Percentiles rank a stretch among this genome's conserved stretches.
phyloP scores from a whole-genome alignment of 352 stramenopile species.

The Pythium guiyangense region DNA sequence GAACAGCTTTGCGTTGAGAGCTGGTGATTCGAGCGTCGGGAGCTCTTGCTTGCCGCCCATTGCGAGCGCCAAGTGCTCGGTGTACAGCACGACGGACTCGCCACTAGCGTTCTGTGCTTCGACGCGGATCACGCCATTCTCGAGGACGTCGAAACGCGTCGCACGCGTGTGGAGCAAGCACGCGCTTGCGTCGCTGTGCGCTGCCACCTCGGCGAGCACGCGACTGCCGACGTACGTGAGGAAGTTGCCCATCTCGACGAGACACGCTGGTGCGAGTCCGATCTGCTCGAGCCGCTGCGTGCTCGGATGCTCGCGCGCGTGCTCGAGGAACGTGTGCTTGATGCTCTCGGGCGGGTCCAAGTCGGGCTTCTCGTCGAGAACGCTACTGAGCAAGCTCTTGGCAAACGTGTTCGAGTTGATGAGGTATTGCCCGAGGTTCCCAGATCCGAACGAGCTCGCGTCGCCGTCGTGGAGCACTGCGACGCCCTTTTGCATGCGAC shows the following conservation, averaged over 20 bases:
- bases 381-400: constrained; percentile 59
- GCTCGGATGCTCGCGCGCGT: constrained; percentile 36
- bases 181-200: constrained; percentile 33
- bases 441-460: constrained; percentile 42
- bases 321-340: constrained; percentile 71
- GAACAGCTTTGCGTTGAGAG: constrained; percentile 55
- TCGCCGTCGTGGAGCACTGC: constrained; percentile 62
- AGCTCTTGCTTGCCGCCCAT: constrained; percentile 61
- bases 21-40: constrained; percentile 28
- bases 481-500: constrained; percentile 50
- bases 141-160: constrained; percentile 37
- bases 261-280: constrained; percentile 37
- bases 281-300: constrained; percentile 53
- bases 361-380: constrained; percentile 77
- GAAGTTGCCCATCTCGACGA: constrained; percentile 66
- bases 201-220: constrained; percentile 41
- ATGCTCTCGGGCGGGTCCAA: constrained; percentile 70
- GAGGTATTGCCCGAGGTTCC: constrained; percentile 69
- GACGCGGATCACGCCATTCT: constrained; percentile 45
- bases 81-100: constrained; percentile 34
- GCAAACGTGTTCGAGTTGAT: constrained; percentile 89
- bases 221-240: constrained; percentile 44
- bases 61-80: constrained; percentile 63
- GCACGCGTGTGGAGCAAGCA: constrained; percentile 48
- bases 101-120: constrained; percentile 22